Evolutionary conservation across 1,284 basidiomycete genomes (phyloP), one percentile per base, ranked within the genome.

Genomic region (Cutaneotrichosporon curvatum): DNA sequence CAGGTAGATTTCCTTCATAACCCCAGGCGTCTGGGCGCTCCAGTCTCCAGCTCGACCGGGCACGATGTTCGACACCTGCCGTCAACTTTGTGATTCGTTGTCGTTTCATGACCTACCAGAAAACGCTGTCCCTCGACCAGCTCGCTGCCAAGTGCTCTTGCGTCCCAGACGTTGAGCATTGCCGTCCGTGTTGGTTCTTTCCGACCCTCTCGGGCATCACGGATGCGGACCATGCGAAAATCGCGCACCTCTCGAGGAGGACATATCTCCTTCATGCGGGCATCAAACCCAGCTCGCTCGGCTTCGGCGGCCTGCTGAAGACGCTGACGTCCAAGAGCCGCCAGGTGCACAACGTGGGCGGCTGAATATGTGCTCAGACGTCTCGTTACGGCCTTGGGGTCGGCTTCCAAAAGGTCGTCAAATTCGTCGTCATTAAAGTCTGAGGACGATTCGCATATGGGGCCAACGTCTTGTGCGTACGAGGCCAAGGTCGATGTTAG

Each of bases 161-260:
- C 82, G 60, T 94, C 87, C 87, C 88, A 92, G 1, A 90, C 78
- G 0, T 84, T 91, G 40, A 95, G 59, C 62, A 87, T 84, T 0
- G 80, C 88, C 1, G 70, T 75, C 15, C 86, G 78, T 31, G 34
- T 73, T 4, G 76, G 72, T 14, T 78, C 77, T 50, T 75, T 72
- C 49, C 75, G 74, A 1, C 61, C 59, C 28, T 78, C 79, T 22
- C 73, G 74, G 6, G 83, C 81, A 63, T 97, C 94, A 51, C 79
- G 74, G 18, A 86, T 78, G 12, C 83, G 74, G 8, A 92, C 68
- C 4, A 95, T 81, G 19, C 89, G 77, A 69, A 96, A 95, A 48
- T 78, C 81, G 36, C 84, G 80, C 12, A 90, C 83, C 19, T 85
- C 75, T 11, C 92, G 80, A 1, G 82, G 79, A 2, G 91, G 89